Conservation (phyloP, 345 rosid genomes). For the Moringa oleifera region DNA sequence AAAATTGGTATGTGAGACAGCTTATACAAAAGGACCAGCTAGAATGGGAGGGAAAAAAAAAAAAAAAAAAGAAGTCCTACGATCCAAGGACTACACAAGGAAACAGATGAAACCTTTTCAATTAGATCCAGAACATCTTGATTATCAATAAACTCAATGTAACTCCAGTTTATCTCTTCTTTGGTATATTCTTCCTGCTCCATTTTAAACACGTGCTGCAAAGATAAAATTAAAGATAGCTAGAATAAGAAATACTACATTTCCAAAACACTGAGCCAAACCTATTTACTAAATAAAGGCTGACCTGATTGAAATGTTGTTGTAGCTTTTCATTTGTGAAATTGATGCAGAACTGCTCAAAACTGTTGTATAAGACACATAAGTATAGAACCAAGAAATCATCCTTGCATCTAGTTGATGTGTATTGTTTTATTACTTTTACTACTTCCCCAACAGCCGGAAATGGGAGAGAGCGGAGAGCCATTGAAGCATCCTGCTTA, state of each 20-base stretch:
- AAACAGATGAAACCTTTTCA: constrained; percentile 47
- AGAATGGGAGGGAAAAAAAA: too few species aligned
- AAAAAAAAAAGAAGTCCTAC: constrained; percentile 1
- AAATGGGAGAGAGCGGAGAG: not conserved
- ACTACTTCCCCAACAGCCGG: not conserved
- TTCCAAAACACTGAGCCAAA: constrained; percentile 6
- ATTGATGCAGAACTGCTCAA: constrained; percentile 95
- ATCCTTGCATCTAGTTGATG: too few species aligned
- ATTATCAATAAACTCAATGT: constrained; percentile 85
- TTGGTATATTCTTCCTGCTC: constrained; percentile 88
- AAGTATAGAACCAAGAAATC: not conserved
- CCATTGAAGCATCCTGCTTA: not conserved
- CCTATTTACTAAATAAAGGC: constrained; percentile 5
- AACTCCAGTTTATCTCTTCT: constrained; percentile 92
- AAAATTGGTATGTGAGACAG: not conserved
- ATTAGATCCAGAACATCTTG: constrained; percentile 85
- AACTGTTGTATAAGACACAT: constrained; percentile 40
- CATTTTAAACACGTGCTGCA: constrained; percentile 94
- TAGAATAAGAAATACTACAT: constrained; percentile 3
- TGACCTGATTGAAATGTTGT: constrained; percentile 92
- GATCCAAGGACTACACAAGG: not conserved
- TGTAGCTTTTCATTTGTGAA: constrained; percentile 91
- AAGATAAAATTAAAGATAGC: constrained; percentile 7
- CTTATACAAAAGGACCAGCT: not conserved
- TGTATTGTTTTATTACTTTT: too few species aligned